Conservation (phyloP, 2,329 filamentous ascomycete species). For the Pseudogymnoascus sp. region DNA sequence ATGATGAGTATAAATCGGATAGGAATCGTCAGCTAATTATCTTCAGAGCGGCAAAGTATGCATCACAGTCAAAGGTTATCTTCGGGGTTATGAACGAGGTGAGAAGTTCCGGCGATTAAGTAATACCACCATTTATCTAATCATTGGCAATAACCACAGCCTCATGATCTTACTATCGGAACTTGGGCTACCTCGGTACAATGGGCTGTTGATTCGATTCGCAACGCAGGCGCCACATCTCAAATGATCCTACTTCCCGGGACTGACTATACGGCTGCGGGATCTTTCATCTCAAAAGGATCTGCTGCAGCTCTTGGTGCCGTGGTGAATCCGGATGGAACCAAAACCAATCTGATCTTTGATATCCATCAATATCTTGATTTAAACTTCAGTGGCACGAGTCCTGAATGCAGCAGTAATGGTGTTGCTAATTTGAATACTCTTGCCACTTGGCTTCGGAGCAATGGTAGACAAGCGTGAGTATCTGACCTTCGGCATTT, state of each 20-base stretch:
- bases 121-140: slow-evolving; percentile 33
- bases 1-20: neutral
- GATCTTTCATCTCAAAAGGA: slow-evolving; percentile 39
- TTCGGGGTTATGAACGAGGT: slow-evolving; percentile 61
- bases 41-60: slow-evolving; percentile 45
- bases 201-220: slow-evolving; percentile 54
- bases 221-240: slow-evolving; percentile 47
- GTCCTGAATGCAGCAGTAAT: slow-evolving; percentile 43
- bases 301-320: slow-evolving; percentile 42
- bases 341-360: slow-evolving; percentile 43
- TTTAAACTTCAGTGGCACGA: slow-evolving; percentile 46
- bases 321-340: slow-evolving; percentile 50
- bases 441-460: slow-evolving; percentile 39
- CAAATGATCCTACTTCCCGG: slow-evolving; percentile 59
- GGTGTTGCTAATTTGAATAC: slow-evolving; percentile 39
- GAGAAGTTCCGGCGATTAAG: slow-evolving; percentile 27
- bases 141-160: slow-evolving; percentile 10
- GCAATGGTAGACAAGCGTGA: slow-evolving; percentile 40
- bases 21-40: neutral
- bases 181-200: slow-evolving; percentile 53
- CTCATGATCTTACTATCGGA: slow-evolving; percentile 29
- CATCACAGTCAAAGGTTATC: slow-evolving; percentile 39
- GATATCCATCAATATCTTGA: slow-evolving; percentile 55
- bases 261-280: slow-evolving; percentile 47
- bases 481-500: neutral